A percentile compares a stretch with the other conserved stretches of the same genome.
These are phyloP conservation scores for Fraxinus cuspidata DNA, from an alignment of 257 asterid genomes.

Conservation along the genomic window DNA sequence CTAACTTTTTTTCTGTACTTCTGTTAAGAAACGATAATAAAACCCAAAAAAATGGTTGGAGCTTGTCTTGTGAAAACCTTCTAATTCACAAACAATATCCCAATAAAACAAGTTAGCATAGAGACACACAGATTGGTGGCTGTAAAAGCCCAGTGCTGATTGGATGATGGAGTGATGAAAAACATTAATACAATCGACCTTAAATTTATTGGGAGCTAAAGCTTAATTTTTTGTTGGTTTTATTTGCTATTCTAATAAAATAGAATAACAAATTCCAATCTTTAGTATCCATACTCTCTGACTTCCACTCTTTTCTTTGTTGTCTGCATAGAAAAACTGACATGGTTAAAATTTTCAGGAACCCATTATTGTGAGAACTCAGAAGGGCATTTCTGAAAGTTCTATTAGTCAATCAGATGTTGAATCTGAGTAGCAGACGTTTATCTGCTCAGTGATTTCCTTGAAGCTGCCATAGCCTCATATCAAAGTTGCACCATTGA, in stretches of 20 bases:
- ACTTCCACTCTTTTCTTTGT: not conserved
- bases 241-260: not conserved
- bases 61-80: not conserved
- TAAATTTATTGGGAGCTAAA: not conserved
- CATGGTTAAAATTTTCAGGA: conserved; percentile 19
- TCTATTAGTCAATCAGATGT: conserved; percentile 19
- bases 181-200: not conserved
- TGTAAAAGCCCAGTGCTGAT: not conserved
- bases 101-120: not conserved
- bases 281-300: not conserved
- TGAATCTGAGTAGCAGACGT: not conserved
- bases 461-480: not conserved
- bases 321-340: not conserved
- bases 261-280: not conserved
- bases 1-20: not conserved
- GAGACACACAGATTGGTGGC: not conserved
- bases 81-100: not conserved
- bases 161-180: not conserved
- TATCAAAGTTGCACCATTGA: not conserved
- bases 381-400: conserved; percentile 17
- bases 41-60: not conserved
- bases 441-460: not conserved
- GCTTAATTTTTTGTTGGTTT: not conserved
- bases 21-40: not conserved
- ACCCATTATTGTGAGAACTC: conserved; percentile 18